A percentile compares a stretch with the other conserved stretches of the same genome.
Evolutionary conservation across 352 stramenopile species (phyloP).

Genomic region (Globisporangium acanthophoron): DNA sequence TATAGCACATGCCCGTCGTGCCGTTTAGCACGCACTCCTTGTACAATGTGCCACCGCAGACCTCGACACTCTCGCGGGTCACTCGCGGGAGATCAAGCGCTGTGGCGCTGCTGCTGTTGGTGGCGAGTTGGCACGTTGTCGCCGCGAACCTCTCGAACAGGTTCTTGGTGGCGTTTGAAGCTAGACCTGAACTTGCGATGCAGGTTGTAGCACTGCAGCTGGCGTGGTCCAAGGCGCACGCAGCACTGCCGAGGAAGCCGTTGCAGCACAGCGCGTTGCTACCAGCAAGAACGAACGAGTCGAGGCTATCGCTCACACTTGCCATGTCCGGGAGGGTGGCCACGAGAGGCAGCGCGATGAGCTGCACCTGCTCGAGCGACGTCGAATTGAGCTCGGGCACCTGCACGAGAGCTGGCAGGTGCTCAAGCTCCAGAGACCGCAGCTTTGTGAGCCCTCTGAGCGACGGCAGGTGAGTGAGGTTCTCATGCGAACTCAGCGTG

Average conservation of each 20-base stretch:
- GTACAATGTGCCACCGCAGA: conserved; percentile 38
- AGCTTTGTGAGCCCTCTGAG: conserved; percentile 16
- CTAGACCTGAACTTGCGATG: background rate
- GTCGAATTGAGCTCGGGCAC: conserved; percentile 14
- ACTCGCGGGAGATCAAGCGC: conserved; percentile 6
- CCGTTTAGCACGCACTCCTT: conserved; percentile 20
- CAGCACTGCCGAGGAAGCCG: conserved; percentile 15
- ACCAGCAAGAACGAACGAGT: conserved; percentile 7
- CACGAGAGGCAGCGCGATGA: conserved; percentile 12
- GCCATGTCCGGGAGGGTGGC: conserved; percentile 17
- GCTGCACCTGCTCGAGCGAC: conserved; percentile 10
- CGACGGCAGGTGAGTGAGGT: conserved; percentile 8
- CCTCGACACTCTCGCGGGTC: conserved; percentile 14
- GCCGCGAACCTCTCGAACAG: conserved; percentile 17
- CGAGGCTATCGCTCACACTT: conserved; percentile 8
- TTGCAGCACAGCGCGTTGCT: conserved; percentile 25
- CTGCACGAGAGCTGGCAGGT: conserved; percentile 9
- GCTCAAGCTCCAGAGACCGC: conserved; percentile 17
- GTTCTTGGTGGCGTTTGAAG: conserved; percentile 12
- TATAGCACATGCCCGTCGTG: conserved; percentile 29
- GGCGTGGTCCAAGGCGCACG: conserved; percentile 19
- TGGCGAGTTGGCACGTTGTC: conserved; percentile 13
- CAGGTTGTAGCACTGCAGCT: conserved; percentile 15
- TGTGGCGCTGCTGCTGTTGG: conserved; percentile 8
- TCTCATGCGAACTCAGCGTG: conserved; percentile 7